Evolutionary conservation across 768 basidiomycete species (phyloP), one percentile per base, ranked within the genome.

Genomic region (Trametes meyenii): DNA sequence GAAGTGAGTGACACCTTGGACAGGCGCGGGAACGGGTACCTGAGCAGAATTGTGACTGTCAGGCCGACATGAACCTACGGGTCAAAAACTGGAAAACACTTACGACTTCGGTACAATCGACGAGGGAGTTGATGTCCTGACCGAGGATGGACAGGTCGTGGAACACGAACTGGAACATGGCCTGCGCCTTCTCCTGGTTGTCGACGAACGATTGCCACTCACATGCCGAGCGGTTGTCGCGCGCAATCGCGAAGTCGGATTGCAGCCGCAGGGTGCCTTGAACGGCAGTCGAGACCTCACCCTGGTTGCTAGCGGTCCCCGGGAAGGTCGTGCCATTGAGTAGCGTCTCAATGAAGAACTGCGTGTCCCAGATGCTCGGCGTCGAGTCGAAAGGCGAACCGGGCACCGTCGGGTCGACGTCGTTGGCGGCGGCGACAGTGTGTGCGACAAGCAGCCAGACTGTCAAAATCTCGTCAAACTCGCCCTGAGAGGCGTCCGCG

Each of bases 191-290:
- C 17, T 61, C 29, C 50, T 66, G 65, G 55, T 66, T 46, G 50
- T 55, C 39, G 29, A 67, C 67, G 58, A 72, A 67, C 33, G 63
- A 62, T 55, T 72, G 70, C 71, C 71, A 72, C 35, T 61, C 55
- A 64, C 71, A 72, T 10, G 61, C 53, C 5, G 67, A 70, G 40
- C 61, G 61, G n/a, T 62, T 61, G 61, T 68, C 70, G 50, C 68
- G 67, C 7, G 71, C 66, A 19, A 71, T 48, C 40, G 50, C 50
- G 42, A 55, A 65, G 61, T 62, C 61, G 26, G 61, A 62, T 33
- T 62, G 61, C 12, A 62, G 61, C 21, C 54, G 61, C 8, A 62
- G 40, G 23, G 21, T 26, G n/a, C 61, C 61, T 21, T 36, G 13
- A 24, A 62, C 17, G 2, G 55, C 35, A 0, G 61, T 24, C 4